Conservation (phyloP, 768 basidiomycete genomes). For the Suillus luteus region DNA sequence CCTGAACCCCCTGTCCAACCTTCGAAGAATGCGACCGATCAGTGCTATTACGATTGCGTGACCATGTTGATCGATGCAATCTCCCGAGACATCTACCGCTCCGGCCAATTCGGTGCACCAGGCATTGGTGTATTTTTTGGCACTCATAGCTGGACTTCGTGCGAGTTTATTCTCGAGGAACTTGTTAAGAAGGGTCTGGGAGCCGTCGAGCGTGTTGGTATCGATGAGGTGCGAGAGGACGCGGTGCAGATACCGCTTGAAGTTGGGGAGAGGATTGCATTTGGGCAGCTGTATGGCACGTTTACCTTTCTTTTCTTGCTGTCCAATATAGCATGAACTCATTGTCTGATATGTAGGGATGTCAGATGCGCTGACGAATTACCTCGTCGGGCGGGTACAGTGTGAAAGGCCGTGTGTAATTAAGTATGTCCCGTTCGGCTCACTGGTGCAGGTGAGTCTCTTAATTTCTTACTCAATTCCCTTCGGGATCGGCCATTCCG, state of each 20-base stretch:
- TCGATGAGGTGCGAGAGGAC: slow-evolving; percentile 24
- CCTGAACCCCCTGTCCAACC: slow-evolving; percentile 66
- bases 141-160: slow-evolving; percentile 82
- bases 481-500: no score
- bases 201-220: background rate
- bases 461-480: background rate
- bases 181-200: slow-evolving; percentile 55
- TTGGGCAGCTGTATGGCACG: slow-evolving; percentile 86
- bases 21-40: slow-evolving; percentile 72
- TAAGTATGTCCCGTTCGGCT: slow-evolving; percentile 85
- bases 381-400: slow-evolving; percentile 57
- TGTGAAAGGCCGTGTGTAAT: slow-evolving; percentile 67
- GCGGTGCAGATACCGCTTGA: slow-evolving; percentile 43
- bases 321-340: slow-evolving; percentile 2
- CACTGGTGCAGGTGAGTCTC: slow-evolving; percentile 56
- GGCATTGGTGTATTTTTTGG: slow-evolving; percentile 75
- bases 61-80: slow-evolving; percentile 57
- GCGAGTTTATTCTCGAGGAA: slow-evolving; percentile 58
- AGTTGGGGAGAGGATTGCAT: slow-evolving; percentile 64
- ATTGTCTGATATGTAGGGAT: slow-evolving; percentile 56
- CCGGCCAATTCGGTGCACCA: slow-evolving; percentile 13
- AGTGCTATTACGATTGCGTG: slow-evolving; percentile 67
- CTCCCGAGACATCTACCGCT: slow-evolving; percentile 46
- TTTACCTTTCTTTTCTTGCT: slow-evolving; percentile 8
- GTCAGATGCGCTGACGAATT: slow-evolving; percentile 79